Base-by-base conservation (phyloP, 768 basidiomycete species). In the Naganishia vishniacii region DNA sequence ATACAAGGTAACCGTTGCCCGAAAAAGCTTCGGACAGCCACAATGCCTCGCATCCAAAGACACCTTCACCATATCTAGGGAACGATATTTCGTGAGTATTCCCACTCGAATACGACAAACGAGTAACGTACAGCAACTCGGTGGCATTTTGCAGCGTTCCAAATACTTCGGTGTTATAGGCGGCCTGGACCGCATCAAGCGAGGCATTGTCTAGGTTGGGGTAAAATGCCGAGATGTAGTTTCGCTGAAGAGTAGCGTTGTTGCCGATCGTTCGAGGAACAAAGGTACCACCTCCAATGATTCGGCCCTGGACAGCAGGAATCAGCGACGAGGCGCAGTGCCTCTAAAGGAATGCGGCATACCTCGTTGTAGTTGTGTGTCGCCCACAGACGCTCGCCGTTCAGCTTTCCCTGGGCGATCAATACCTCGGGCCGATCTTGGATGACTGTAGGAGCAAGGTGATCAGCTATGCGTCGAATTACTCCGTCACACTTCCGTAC, bases 361-460 rank as follows among this genome's bases (percentile, higher is more conserved):
- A 62, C 61, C 34, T 62, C 61, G 37, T 62, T 62, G 37, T 25
- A 62, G 61, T 62, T 62, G 26, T 48, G 61, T 3, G 46, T 20
- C 23, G 23, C 31, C 46, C 46, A 62, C 3, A 62, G 20, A 5
- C 48, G 40, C 4, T 62, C 26, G 13, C 61, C 61, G 48, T 62
- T 62, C 5, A 62, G n/a, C n/a, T 62, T 48, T 6, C 48, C 48
- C 23, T 48, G 25, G 8, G 37, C 48, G 8, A 62, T 8, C 29
- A 48, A 23, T 20, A 20, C 37, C n/a, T 48, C 45, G 25, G 61
- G 61, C 1, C 61, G 61, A 15, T 48, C 47, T 25, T 41, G 46
- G 16, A 62, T 49, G 47, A 62, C 61, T 62, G 34, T n/a, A 41
- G 25, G 20, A 9, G 28, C 15, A 9, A 25, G 12, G 25, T 1